Evolutionary conservation across 192 early-diverging fungal species (phyloP).

Genomic region (Podila epicladia): DNA sequence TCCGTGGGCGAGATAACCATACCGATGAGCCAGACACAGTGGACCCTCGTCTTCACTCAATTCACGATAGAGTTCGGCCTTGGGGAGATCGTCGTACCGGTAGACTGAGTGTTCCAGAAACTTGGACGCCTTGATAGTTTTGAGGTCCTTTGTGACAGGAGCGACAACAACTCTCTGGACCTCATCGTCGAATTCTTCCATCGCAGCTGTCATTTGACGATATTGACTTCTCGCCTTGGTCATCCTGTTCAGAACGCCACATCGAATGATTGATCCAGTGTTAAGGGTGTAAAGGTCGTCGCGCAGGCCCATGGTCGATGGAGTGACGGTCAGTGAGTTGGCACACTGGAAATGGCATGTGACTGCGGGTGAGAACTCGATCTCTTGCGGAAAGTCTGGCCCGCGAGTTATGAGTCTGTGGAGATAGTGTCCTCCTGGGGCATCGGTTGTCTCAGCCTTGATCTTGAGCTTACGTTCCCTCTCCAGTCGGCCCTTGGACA

Average conservation of each 20-base stretch:
- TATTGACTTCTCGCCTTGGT: neutral
- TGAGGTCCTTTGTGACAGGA: constrained; percentile 10
- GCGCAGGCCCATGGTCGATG: constrained; percentile 29
- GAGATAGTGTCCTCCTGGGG: constrained; percentile 5
- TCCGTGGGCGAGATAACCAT: constrained; percentile 61
- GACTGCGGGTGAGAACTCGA: constrained; percentile 34
- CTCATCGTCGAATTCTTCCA: neutral
- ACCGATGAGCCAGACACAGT: constrained; percentile 54
- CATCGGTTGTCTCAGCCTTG: neutral
- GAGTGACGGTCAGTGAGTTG: constrained; percentile 31
- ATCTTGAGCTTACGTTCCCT: constrained; percentile 31
- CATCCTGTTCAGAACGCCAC: constrained; percentile 21
- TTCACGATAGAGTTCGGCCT: constrained; percentile 4
- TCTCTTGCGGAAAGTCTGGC: constrained; percentile 17
- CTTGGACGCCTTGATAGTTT: constrained; percentile 30
- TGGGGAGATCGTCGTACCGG: constrained; percentile 11
- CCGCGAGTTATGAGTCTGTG: constrained; percentile 28
- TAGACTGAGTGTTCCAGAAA: constrained; percentile 12
- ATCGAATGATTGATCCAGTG: constrained; percentile 12
- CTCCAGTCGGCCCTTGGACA: constrained; percentile 23
- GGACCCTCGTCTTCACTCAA: constrained; percentile 42
- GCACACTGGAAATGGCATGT: constrained; percentile 34
- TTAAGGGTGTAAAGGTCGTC: constrained; percentile 44
- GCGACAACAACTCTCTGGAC: neutral
- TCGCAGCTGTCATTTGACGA: neutral